Base-by-base conservation (phyloP, 148 eudicot species). In the Talinum fruticosum region DNA sequence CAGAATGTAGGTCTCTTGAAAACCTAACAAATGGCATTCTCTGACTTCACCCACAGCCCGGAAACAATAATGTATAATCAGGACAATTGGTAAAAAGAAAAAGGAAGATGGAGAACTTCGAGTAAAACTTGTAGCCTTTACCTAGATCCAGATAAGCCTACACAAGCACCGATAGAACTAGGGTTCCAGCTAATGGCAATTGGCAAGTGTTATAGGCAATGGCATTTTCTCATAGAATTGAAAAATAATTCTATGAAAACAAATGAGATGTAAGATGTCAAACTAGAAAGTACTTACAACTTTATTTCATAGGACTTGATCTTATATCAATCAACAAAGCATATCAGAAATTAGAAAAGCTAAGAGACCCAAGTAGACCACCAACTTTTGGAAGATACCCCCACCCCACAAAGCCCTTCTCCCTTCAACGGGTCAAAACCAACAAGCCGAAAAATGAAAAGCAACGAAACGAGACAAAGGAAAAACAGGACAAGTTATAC, bases 251-350 rank as follows among this genome's bases (percentile, higher is more conserved):
- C 4, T 41, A 5, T n/a, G 34, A 44, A 41, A 44, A 71, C 66
- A 62, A 10, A 33, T 16, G n/a, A 33, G 5, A 53, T 6, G 19
- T 51, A 54, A 19, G 18, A 73, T 41, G 51, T 34, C 26, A 33
- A 62, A 75, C 61, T 54, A 47, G 18, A 78, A 72, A 45, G 75
- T 62, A 10, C 79, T 75, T 62, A 71, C 62, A 74, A 69, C 69
- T 30, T 72, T 15, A 57, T 38, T 71, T 41, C 49, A 66, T 57
- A 71, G 15, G 44, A 37, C 53, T 76, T 72, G 65, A 83, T 69
- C 85, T 33, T 74, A 79, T 75, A 76, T n/a, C 66, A 71, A 76
- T 79, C 79, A 78, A 70, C 72, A 69, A 72, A 74, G 59, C 66
- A 78, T 26, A 73, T 72, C 14, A 73, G 23, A 10, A 57, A 37